A percentile compares a stretch with the other conserved stretches of the same genome.
phyloP scores from a whole-genome alignment of 2,329 filamentous ascomycete genomes.

The Colletotrichum sp. region DNA sequence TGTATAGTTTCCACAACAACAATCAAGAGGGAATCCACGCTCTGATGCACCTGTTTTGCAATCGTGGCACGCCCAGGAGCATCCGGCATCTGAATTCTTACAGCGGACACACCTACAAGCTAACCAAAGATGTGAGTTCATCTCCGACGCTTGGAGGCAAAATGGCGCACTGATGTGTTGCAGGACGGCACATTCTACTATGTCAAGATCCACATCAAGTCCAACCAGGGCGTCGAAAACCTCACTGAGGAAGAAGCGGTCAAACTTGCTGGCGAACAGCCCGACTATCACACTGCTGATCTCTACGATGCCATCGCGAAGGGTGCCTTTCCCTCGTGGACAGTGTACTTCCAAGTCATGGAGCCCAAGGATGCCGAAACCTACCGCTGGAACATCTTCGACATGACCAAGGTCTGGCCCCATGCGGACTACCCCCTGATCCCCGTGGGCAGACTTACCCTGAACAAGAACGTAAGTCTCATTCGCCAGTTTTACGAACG shows the following conservation, averaged over 20 bases:
- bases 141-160: constrained; percentile 10
- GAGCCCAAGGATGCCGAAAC: constrained; percentile 49
- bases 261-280: constrained; percentile 41
- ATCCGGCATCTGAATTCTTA: constrained; percentile 46
- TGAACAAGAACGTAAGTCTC: constrained; percentile 50
- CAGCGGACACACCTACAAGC: constrained; percentile 46
- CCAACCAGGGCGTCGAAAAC: constrained; percentile 44
- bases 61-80: constrained; percentile 46
- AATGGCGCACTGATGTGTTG: constrained; percentile 2
- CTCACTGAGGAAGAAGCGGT: constrained; percentile 38
- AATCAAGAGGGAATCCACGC: constrained; percentile 51
- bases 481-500: background rate
- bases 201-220: constrained; percentile 48
- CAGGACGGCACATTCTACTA: constrained; percentile 45
- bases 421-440: constrained; percentile 50
- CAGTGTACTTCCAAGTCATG: constrained; percentile 55
- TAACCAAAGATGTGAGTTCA: constrained; percentile 33
- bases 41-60: constrained; percentile 50
- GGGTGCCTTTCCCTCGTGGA: constrained; percentile 51
- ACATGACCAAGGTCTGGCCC: constrained; percentile 59
- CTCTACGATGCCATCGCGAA: constrained; percentile 47
- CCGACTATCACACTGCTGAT: constrained; percentile 54
- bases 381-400: constrained; percentile 54
- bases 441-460: constrained; percentile 49
- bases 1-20: constrained; percentile 17